phyloP scores from a whole-genome alignment of 768 basidiomycete genomes.

The Russula sp. region DNA sequence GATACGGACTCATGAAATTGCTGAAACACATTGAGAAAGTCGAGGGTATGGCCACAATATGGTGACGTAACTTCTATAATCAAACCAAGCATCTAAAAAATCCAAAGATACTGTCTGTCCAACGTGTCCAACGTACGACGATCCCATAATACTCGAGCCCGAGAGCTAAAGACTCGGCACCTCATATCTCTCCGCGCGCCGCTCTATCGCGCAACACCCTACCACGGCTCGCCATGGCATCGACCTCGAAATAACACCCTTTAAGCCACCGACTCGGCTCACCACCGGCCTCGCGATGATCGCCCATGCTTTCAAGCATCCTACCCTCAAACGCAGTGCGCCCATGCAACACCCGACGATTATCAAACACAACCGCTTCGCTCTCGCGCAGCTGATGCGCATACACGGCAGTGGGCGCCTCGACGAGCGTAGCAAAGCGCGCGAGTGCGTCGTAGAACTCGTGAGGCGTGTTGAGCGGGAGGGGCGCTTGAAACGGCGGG shows the following conservation, averaged over 20 bases:
- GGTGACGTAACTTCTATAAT: no score
- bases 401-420: conserved; percentile 50
- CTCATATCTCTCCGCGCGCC: conserved; percentile 12
- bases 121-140: not conserved
- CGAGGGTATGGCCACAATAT: no score
- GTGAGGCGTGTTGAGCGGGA: conserved; percentile 51
- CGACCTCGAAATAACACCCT: conserved; percentile 77
- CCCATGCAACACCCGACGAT: conserved; percentile 84
- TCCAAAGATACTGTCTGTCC: no score
- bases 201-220: conserved; percentile 45
- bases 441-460: conserved; percentile 62
- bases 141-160: not conserved
- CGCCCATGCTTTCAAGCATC: conserved; percentile 8
- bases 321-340: conserved; percentile 66
- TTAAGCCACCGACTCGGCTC: conserved; percentile 81
- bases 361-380: conserved; percentile 89
- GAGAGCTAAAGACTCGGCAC: not conserved
- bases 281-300: conserved; percentile 32
- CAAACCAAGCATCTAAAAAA: no score
- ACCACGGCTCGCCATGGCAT: conserved; percentile 57
- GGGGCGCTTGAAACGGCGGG: conserved; percentile 90
- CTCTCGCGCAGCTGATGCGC: conserved; percentile 73
- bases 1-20: no score
- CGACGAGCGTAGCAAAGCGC: conserved; percentile 57
- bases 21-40: no score